These are phyloP conservation scores for Hypoxylon sp. DNA, from an alignment of 2,329 filamentous ascomycete species.

Conservation along the genomic window DNA sequence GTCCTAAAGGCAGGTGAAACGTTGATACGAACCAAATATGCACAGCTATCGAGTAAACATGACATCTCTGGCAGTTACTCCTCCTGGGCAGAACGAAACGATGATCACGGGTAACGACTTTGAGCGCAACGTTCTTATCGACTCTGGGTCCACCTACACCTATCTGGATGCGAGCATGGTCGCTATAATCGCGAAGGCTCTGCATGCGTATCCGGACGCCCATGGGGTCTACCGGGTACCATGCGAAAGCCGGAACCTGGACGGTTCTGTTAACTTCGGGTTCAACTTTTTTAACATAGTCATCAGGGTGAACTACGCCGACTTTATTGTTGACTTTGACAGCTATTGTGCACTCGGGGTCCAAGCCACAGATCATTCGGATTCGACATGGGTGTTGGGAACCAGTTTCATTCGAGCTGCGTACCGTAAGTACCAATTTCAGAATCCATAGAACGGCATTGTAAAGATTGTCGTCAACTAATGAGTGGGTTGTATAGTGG, in stretches of 20 bases:
- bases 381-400: conserved; percentile 56
- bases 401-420: conserved; percentile 58
- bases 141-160: conserved; percentile 74
- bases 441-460: background rate
- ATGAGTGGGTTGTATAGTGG: conserved; percentile 50
- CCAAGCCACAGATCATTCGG: conserved; percentile 54
- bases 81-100: conserved; percentile 47
- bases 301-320: conserved; percentile 62
- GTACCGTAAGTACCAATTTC: conserved; percentile 51
- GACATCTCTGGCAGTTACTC: conserved; percentile 56
- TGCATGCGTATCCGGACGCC: conserved; percentile 53
- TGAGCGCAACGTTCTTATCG: conserved; percentile 66
- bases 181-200: conserved; percentile 55
- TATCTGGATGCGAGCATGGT: conserved; percentile 72
- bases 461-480: background rate
- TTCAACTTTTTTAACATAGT: conserved; percentile 60
- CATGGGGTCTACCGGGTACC: conserved; percentile 52
- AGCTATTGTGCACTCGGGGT: conserved; percentile 56
- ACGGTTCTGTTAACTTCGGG: conserved; percentile 62
- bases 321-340: conserved; percentile 60
- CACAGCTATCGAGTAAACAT: conserved; percentile 58
- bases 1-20: background rate
- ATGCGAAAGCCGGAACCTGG: conserved; percentile 58
- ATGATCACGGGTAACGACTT: conserved; percentile 53
- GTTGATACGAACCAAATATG: conserved; percentile 5